Evolutionary conservation across 805 yeast species (phyloP), one percentile per base, ranked within the genome.

Genomic region (Ogataea ramenticola): DNA sequence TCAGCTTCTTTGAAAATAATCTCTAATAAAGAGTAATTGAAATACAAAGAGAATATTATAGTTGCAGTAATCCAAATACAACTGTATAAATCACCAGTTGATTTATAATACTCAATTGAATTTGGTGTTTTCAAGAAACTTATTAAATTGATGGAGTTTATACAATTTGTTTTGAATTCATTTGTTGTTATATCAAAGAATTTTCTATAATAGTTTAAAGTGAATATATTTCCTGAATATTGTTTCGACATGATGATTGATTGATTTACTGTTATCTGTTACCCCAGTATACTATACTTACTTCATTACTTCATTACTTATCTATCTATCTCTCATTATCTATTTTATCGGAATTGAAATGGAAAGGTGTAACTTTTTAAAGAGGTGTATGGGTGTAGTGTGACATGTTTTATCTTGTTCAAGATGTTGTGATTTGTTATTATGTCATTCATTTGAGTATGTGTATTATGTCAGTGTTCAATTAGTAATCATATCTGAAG

Each of bases 51-150:
- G 50, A 86, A 77, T 1, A 86, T 78, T 41, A 87, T 76, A 0
- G 96, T 83, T 0, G 89, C 88, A 12, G 91, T 85, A 37, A 90
- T 80, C 98, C 98, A 90, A 17, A 88, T 68, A 8, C 95, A 84
- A 0, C 96, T 96, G 60, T 88, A 91, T 43, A 90, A 65, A 55
- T 90, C 98, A 3, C 82, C 77, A 43, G 50, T 45, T 15, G 15
- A 61, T 55, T n/a, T 54, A 47, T 50, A 71, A 50, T 17, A 90
- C 52, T 84, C 81, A 35, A 81, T 49, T 0, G 89, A 79, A 44
- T 68, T 57, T n/a, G 35, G 19, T 6, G 19, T 3, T 15, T 32
- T 19, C 5, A 6, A n/a, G 11, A 61, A 56, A 15, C 54, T 48
- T 50, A 72, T 50, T 16, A 90, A 85, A 52, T 84, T 82, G 35